A percentile compares a stretch with the other conserved stretches of the same genome.
Conservation (phyloP, 768 basidiomycete species). For the Serendipita vermifera region DNA sequence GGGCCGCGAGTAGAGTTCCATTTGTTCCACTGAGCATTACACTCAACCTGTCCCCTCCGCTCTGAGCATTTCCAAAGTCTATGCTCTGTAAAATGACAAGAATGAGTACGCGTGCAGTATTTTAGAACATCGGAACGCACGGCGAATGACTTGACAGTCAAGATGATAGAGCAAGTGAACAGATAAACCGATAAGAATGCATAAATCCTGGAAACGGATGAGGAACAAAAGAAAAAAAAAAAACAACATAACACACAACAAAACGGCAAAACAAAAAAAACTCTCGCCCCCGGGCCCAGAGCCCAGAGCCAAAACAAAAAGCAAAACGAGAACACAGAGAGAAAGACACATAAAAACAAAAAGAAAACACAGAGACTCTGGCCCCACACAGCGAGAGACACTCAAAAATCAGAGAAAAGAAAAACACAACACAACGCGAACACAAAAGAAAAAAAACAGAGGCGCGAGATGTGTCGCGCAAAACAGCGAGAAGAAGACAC, state of each 20-base stretch:
- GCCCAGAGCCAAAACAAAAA: conserved; percentile 62
- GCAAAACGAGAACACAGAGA: conserved; percentile 69
- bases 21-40: conserved; percentile 64
- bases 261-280: conserved; percentile 50
- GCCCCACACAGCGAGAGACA: no score
- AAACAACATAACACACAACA: conserved; percentile 38
- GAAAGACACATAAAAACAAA: conserved; percentile 85
- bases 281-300: conserved; percentile 86
- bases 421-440: no score
- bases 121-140: conserved; percentile 28
- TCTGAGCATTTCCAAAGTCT: conserved; percentile 27
- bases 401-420: no score
- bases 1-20: conserved; percentile 71
- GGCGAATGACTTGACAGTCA: conserved; percentile 67
- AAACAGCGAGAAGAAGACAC: conserved; percentile 73
- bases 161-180: conserved; percentile 71
- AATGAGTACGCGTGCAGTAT: not conserved
- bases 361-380: no score
- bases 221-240: not conserved
- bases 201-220: conserved; percentile 48
- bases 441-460: no score
- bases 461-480: no score
- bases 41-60: conserved; percentile 35
- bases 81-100: conserved; percentile 14
- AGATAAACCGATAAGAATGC: conserved; percentile 75